Conservation (phyloP, 768 basidiomycete genomes). For the Kwoniella shandongensis region DNA sequence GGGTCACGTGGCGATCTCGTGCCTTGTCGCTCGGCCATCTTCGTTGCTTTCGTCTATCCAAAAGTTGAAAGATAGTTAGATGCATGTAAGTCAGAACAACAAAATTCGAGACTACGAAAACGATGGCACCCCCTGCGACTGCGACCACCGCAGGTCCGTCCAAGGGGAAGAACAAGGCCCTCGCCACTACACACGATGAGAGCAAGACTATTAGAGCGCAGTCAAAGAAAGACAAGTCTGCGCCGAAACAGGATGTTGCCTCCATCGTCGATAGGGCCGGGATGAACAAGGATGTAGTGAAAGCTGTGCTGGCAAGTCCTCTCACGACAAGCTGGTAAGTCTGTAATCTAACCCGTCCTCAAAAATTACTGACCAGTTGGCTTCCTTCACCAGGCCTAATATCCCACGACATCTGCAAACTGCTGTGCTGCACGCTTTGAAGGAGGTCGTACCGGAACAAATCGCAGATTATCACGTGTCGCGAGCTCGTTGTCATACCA, state of each 20-base stretch:
- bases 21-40: no score
- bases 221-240: constrained; percentile 30
- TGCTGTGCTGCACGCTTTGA: constrained; percentile 31
- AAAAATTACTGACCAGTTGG: neutral
- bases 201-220: constrained; percentile 28
- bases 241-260: neutral
- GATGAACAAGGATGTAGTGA: constrained; percentile 36
- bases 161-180: neutral
- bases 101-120: no score
- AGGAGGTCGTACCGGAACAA: constrained; percentile 26
- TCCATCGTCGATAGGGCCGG: constrained; percentile 15
- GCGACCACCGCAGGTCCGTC: neutral
- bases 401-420: constrained; percentile 41
- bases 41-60: no score
- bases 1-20: no score
- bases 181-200: constrained; percentile 7
- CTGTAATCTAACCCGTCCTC: neutral
- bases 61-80: no score
- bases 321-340: constrained; percentile 41
- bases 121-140: no score
- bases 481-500: constrained; percentile 37
- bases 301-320: constrained; percentile 42
- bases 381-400: constrained; percentile 33
- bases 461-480: constrained; percentile 44
- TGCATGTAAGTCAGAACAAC: no score